phyloP scores from a whole-genome alignment of 2,329 filamentous ascomycete genomes.

The Sarocladium kiliense region DNA sequence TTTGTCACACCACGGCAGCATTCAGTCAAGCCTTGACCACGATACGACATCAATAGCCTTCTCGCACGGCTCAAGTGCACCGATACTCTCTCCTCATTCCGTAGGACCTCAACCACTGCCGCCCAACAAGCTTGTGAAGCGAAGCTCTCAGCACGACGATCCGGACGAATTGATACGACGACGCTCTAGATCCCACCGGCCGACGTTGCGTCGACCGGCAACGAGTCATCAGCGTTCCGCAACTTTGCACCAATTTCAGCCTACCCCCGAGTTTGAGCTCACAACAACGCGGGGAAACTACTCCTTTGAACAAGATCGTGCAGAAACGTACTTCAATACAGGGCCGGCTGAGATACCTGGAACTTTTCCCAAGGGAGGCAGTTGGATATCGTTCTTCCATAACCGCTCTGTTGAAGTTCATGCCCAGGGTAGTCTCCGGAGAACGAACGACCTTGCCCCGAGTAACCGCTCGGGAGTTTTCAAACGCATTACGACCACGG shows the following conservation, averaged over 20 bases:
- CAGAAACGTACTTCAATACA: neutral
- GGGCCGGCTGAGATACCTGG: neutral
- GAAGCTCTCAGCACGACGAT: constrained; percentile 48
- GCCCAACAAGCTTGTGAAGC: constrained; percentile 76
- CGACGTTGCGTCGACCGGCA: constrained; percentile 65
- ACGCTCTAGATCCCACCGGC: constrained; percentile 55
- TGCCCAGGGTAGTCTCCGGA: neutral
- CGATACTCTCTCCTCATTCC: constrained; percentile 46
- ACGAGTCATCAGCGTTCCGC: constrained; percentile 75
- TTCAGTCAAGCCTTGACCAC: constrained; percentile 58
- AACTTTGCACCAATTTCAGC: constrained; percentile 54
- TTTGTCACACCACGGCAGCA: constrained; percentile 58
- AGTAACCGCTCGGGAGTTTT: neutral
- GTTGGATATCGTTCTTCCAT: constrained; percentile 6
- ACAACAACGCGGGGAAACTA: neutral
- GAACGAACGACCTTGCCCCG: neutral
- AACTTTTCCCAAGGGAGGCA: neutral
- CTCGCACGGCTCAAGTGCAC: constrained; percentile 62
- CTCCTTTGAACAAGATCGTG: neutral
- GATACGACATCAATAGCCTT: constrained; percentile 61
- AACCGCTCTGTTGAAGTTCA: neutral
- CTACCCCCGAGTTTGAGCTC: constrained; percentile 10
- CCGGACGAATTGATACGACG: constrained; percentile 37
- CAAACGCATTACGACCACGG: neutral
- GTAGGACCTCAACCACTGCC: constrained; percentile 40